Conservation (phyloP, 768 basidiomycete species). For the Panaeolus papilionaceus region DNA sequence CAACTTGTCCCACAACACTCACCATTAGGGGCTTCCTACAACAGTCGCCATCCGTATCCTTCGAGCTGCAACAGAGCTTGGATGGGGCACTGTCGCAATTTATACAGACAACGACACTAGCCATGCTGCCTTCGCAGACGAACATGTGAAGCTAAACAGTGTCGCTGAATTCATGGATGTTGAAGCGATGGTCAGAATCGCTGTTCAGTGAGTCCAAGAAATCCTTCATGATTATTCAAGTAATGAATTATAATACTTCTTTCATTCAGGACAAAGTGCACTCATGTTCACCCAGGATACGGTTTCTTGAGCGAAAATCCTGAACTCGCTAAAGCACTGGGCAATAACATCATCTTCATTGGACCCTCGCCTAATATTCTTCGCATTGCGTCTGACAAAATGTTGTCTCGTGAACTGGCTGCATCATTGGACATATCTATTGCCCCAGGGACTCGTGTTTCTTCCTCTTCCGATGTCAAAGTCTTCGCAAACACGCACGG, state of each 20-base stretch:
- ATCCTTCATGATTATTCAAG: neutral
- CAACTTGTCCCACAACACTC: slow-evolving; percentile 21
- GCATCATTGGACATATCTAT: slow-evolving; percentile 35
- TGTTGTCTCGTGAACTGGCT: slow-evolving; percentile 42
- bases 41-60: slow-evolving; percentile 90
- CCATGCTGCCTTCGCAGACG: slow-evolving; percentile 80
- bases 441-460: slow-evolving; percentile 37
- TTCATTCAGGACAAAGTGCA: slow-evolving; percentile 35
- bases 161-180: slow-evolving; percentile 52
- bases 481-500: slow-evolving; percentile 36
- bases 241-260: neutral
- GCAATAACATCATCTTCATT: slow-evolving; percentile 69
- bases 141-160: slow-evolving; percentile 86
- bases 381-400: slow-evolving; percentile 62
- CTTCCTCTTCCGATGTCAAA: slow-evolving; percentile 33
- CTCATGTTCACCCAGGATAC: slow-evolving; percentile 62
- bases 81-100: slow-evolving; percentile 88
- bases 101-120: slow-evolving; percentile 88
- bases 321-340: slow-evolving; percentile 68
- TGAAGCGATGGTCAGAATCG: slow-evolving; percentile 36
- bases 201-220: slow-evolving; percentile 29
- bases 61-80: slow-evolving; percentile 83
- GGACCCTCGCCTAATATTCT: slow-evolving; percentile 84
- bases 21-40: slow-evolving; percentile 19
- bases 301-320: slow-evolving; percentile 92